These are phyloP conservation scores for Mortierella claussenii DNA, from an alignment of 192 early-diverging fungal genomes.

Conservation along the genomic window DNA sequence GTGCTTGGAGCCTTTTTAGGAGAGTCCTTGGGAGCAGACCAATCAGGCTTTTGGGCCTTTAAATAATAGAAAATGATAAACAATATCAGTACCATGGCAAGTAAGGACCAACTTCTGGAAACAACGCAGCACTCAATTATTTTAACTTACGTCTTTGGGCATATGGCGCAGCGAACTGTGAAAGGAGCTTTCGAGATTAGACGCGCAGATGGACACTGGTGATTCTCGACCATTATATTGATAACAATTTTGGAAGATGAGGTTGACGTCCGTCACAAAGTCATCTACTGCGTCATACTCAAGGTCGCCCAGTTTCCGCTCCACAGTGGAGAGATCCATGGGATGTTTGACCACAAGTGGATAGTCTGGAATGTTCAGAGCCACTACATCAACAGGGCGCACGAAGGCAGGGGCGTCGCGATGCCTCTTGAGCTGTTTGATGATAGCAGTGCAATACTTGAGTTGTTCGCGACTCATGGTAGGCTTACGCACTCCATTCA, in stretches of 20 bases:
- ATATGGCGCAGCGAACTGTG: constrained; percentile 76
- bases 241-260: constrained; percentile 85
- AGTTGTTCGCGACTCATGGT: constrained; percentile 83
- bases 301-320: constrained; percentile 69
- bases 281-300: constrained; percentile 73
- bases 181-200: constrained; percentile 77
- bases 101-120: too few relatives aligned
- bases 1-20: constrained; percentile 28
- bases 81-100: too few relatives aligned
- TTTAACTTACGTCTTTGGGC: constrained; percentile 68
- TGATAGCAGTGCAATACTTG: constrained; percentile 82
- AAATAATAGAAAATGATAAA: too few relatives aligned
- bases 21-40: constrained; percentile 9
- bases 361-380: constrained; percentile 85
- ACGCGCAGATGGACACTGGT: constrained; percentile 72
- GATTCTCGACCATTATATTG: constrained; percentile 83
- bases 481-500: constrained; percentile 42
- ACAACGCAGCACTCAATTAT: too few relatives aligned
- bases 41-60: background rate
- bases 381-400: constrained; percentile 80
- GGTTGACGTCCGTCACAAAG: constrained; percentile 74
- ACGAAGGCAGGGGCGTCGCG: constrained; percentile 90
- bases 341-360: constrained; percentile 75
- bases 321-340: constrained; percentile 84
- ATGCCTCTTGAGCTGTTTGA: constrained; percentile 80